Conservation (phyloP, 2,329 filamentous ascomycete genomes). For the Penicillium sp. region DNA sequence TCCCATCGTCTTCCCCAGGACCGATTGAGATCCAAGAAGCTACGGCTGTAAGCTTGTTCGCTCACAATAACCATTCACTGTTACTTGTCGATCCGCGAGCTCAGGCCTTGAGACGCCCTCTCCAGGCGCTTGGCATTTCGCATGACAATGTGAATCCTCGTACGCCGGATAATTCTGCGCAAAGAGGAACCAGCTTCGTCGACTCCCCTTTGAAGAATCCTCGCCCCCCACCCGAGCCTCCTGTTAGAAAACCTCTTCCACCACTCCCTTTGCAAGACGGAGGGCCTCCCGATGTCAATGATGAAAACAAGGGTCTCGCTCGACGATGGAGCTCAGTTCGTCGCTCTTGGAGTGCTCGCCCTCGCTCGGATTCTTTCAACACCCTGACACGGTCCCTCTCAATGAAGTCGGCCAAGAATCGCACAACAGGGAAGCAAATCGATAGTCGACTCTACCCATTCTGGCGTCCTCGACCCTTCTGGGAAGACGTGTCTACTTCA, state of each 20-base stretch:
- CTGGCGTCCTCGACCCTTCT: constrained; percentile 65
- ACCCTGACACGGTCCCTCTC: constrained; percentile 42
- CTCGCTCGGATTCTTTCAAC: constrained; percentile 43
- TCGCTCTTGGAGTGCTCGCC: constrained; percentile 39
- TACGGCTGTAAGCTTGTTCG: constrained; percentile 60
- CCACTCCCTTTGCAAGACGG: constrained; percentile 51
- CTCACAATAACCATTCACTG: constrained; percentile 64
- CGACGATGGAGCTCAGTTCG: constrained; percentile 41
- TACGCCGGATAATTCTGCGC: constrained; percentile 28
- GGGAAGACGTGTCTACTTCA: constrained; percentile 55
- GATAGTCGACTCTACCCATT: constrained; percentile 59
- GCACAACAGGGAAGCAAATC: constrained; percentile 45
- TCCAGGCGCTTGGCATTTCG: constrained; percentile 25
- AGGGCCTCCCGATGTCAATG: constrained; percentile 5
- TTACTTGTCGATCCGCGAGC: constrained; percentile 61
- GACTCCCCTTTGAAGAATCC: constrained; percentile 62
- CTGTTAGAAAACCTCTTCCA: constrained; percentile 57
- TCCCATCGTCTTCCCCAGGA: constrained; percentile 51
- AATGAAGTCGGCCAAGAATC: constrained; percentile 43
- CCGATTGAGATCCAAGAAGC: constrained; percentile 62
- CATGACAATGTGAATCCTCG: constrained; percentile 19
- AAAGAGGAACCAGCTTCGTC: constrained; percentile 32
- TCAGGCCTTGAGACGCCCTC: constrained; percentile 31
- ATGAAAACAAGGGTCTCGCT: constrained; percentile 22
- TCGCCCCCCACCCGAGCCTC: constrained; percentile 58